Evolutionary conservation across 805 yeast species (phyloP).

Genomic region (Starmerella riodocensis): DNA sequence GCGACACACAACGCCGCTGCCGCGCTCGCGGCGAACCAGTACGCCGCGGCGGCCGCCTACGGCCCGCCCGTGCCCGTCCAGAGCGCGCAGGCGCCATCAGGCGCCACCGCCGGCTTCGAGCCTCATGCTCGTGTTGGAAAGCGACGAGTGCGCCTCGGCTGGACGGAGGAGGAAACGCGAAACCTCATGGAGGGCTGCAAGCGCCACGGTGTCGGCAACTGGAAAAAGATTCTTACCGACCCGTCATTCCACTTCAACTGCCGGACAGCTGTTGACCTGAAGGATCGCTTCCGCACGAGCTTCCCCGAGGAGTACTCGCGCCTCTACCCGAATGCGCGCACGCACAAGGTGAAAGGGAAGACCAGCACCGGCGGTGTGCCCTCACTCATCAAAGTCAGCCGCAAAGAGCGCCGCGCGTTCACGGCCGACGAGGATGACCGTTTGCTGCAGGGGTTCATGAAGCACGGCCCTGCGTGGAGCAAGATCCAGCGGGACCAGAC

Average conservation of each 20-base stretch:
- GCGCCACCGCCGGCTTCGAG: conserved; percentile 4
- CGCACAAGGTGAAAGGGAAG: conserved; percentile 29
- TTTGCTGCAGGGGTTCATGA: conserved; percentile 31
- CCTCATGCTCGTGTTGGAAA: conserved; percentile 24
- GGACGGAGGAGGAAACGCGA: conserved; percentile 34
- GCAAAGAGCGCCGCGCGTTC: conserved; percentile 34
- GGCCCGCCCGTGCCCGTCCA: conserved; percentile 19
- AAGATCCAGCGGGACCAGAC: conserved; percentile 33
- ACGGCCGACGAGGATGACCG: conserved; percentile 33
- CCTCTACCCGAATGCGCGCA: conserved; percentile 34
- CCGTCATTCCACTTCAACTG: conserved; percentile 30
- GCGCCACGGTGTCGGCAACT: conserved; percentile 34
- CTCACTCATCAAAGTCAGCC: conserved; percentile 31
- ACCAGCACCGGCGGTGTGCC: conserved; percentile 15
- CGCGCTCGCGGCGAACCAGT: conserved; percentile 17
- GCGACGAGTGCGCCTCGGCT: conserved; percentile 29
- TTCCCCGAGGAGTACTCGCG: conserved; percentile 36
- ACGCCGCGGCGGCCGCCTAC: conserved; percentile 20
- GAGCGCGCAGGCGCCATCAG: conserved; percentile 8
- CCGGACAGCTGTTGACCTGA: conserved; percentile 35
- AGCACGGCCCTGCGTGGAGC: conserved; percentile 36
- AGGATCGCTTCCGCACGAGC: conserved; percentile 34
- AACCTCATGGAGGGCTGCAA: conserved; percentile 34
- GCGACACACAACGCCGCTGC: conserved; percentile 13
- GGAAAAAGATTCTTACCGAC: conserved; percentile 35